Evolutionary conservation across 257 asterid genomes (phyloP), one percentile per base, ranked within the genome.

Genomic region (Przewalskia tangutica): DNA sequence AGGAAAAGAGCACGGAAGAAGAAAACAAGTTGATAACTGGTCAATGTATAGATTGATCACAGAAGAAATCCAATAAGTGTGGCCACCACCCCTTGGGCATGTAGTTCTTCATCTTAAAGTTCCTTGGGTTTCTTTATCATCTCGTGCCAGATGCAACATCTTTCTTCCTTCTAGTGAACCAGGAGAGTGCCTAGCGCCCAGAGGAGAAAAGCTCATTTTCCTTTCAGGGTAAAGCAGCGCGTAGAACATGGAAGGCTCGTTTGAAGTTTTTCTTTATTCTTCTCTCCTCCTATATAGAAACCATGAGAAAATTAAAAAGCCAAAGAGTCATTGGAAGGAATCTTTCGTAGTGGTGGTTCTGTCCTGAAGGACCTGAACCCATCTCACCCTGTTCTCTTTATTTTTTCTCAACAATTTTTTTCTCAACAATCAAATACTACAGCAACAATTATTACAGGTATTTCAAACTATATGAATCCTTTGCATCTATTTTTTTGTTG

Each of bases 81-180:
- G 32, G 32, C 32, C 32, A 27, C 32, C 32, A 27, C 32, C 32
- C 32, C 32, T 27, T 27, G 32, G 32, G 92, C 98, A 16, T 89
- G 32, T 27, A 27, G 32, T 27, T 27, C 32, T 27, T 27, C 32
- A 27, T 27, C 32, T 27, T n/a, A n/a, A 27, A 27, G 32, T 27
- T 27, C 32, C 1, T 27, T 27, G 32, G 32, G 1, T 27, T 27
- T 27, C 32, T 27, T 27, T 76, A 83, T 95, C 98, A 50, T 93
- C 81, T 27, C 32, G 32, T 27, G 32, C 32, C 32, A 27, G 32
- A 27, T 27, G 32, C 32, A 27, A 27, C 32, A 27, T 27, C 32
- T 27, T 27, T 27, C 32, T 27, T 27, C 32, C 32, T 27, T 27
- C 32, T 27, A 27, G 32, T 1, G 32, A 27, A 27, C 32, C 32